Percentiles rank a stretch among this genome's conserved stretches.
These are phyloP conservation scores for Neurospora sp. DNA, from an alignment of 495 filamentous ascomycete species.

Conservation along the genomic window DNA sequence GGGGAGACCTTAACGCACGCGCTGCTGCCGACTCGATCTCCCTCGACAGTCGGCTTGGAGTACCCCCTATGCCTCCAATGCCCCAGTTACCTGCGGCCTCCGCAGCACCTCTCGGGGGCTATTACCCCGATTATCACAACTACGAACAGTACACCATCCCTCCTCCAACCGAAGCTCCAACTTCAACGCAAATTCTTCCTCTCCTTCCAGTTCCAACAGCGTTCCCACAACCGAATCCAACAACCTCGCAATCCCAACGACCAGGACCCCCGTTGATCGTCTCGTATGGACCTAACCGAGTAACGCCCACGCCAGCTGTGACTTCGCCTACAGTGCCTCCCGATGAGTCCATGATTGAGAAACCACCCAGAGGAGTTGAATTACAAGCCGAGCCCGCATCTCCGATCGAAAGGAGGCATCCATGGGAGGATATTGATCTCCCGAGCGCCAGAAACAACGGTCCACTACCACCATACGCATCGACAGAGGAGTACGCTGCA, in stretches of 20 bases:
- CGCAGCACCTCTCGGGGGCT: neutral
- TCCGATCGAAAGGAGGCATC: conserved; percentile 15
- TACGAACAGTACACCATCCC: conserved; percentile 13
- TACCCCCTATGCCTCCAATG: conserved; percentile 12
- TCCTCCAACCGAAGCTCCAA: neutral
- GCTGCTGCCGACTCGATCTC: conserved; percentile 8
- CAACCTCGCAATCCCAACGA: conserved; percentile 11
- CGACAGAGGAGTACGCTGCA: conserved; percentile 17
- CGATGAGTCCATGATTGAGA: conserved; percentile 15
- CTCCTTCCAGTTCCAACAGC: neutral
- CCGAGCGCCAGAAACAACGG: conserved; percentile 9
- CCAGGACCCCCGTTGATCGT: conserved; percentile 12
- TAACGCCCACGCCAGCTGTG: conserved; percentile 22
- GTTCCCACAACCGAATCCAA: neutral
- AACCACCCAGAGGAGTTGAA: neutral
- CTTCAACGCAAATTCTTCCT: neutral
- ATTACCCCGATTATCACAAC: conserved; percentile 9
- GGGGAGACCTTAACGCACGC: conserved; percentile 9
- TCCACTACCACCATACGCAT: conserved; percentile 23
- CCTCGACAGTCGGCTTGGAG: conserved; percentile 9
- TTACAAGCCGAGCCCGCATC: conserved; percentile 9
- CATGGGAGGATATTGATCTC: conserved; percentile 6
- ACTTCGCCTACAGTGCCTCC: conserved; percentile 19
- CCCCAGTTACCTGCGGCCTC: conserved; percentile 8
- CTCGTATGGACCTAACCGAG: conserved; percentile 25